phyloP scores from a whole-genome alignment of 23 red algal species.

The Gracilaria gracilis region DNA sequence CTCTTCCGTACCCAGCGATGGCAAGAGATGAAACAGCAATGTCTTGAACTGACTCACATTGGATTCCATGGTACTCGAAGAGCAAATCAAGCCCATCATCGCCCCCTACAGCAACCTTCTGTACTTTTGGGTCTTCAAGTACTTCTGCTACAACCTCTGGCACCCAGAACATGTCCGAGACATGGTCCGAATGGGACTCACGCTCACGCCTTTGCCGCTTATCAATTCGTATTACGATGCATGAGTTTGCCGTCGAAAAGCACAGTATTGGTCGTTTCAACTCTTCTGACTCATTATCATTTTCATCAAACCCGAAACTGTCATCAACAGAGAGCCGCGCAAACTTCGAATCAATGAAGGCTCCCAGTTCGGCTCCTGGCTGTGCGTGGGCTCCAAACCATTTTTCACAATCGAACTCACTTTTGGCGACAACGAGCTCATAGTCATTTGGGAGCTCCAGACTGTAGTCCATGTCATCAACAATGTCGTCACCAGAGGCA shows the following conservation, averaged over 20 bases:
- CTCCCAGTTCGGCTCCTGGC: constrained; percentile 3
- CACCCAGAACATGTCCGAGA: background rate
- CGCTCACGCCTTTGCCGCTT: background rate
- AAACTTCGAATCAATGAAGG: constrained; percentile 11
- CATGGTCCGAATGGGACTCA: background rate
- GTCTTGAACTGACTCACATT: constrained; percentile 14
- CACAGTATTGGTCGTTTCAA: background rate
- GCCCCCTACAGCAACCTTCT: background rate
- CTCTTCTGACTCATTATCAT: background rate
- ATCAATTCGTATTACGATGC: constrained; percentile 13
- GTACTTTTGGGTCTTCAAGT: constrained; percentile 20
- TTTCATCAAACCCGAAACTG: background rate
- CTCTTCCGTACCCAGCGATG: constrained; percentile 23
- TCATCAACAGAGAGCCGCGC: constrained; percentile 13
- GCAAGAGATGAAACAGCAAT: constrained; percentile 13
- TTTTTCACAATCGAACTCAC: background rate
- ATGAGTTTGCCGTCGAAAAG: constrained; percentile 18
- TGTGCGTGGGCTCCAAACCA: constrained; percentile 15
- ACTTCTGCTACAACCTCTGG: constrained; percentile 2
- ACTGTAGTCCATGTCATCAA: constrained; percentile 8
- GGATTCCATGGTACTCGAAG: background rate
- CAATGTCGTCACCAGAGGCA: constrained; percentile 24
- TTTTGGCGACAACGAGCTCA: constrained; percentile 24
- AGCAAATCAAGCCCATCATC: constrained; percentile 30
- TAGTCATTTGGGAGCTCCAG: constrained; percentile 22